Conservation (phyloP, 1,284 basidiomycete species). For the Rhodotorula mucilaginosa region DNA sequence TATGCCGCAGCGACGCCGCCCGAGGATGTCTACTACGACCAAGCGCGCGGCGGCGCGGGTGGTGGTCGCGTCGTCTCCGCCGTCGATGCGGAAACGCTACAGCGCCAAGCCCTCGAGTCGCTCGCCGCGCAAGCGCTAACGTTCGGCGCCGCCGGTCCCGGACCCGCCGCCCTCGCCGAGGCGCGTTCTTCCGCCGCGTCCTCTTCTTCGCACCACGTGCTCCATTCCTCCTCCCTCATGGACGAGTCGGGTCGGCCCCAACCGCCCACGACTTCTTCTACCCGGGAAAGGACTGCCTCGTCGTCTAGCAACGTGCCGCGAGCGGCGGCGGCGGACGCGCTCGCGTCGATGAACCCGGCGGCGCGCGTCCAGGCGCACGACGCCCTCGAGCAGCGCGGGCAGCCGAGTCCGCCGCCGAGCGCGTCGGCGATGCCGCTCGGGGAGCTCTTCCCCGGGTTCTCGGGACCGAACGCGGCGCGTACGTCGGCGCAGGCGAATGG, state of each 20-base stretch:
- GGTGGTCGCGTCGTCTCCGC: neutral
- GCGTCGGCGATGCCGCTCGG: slow-evolving; percentile 7
- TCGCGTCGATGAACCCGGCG: neutral
- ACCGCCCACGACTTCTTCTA: too few relatives aligned
- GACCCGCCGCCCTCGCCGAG: neutral
- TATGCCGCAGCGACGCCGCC: neutral
- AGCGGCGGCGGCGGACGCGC: neutral
- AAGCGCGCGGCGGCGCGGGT: too few relatives aligned
- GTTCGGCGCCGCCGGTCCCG: slow-evolving; percentile 10
- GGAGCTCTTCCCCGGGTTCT: neutral
- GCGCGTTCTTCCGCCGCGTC: neutral
- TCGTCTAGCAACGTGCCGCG: neutral
- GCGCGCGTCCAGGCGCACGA: neutral
- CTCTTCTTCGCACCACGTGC: neutral
- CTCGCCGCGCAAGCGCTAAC: slow-evolving; percentile 22
- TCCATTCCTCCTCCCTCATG: neutral
- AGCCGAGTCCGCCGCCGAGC: slow-evolving; percentile 12
- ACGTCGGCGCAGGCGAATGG: neutral
- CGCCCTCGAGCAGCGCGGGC: neutral
- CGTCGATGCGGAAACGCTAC: neutral
- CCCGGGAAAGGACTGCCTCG: neutral
- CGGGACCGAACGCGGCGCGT: neutral
- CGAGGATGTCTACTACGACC: too few relatives aligned
- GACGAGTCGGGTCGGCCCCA: neutral
- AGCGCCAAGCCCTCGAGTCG: slow-evolving; percentile 18